These are phyloP conservation scores for Trametes elegans DNA, from an alignment of 768 basidiomycete genomes.

Conservation along the genomic window DNA sequence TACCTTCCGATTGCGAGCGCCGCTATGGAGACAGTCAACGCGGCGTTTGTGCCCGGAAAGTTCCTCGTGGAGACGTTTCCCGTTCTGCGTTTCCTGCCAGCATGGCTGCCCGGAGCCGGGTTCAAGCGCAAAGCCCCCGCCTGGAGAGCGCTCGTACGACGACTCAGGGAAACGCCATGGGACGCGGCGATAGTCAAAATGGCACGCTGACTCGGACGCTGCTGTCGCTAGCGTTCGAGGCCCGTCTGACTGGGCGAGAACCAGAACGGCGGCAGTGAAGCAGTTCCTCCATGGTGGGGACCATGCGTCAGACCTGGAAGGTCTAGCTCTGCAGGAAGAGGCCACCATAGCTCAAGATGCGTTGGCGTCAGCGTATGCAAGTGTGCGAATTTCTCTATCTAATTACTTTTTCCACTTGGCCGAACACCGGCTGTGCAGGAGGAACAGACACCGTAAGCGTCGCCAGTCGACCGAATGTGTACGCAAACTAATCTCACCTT, in stretches of 20 bases:
- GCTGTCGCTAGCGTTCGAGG: no score
- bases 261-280: no score
- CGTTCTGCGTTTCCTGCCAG: slow-evolving; percentile 20
- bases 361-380: not conserved
- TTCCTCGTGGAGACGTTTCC: slow-evolving; percentile 30
- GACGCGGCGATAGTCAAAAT: not conserved
- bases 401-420: not conserved
- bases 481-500: not conserved
- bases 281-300: not conserved
- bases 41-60: slow-evolving; percentile 21
- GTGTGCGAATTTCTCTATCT: not conserved
- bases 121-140: slow-evolving; percentile 17
- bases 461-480: no score
- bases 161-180: slow-evolving; percentile 12
- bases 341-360: not conserved
- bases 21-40: slow-evolving; percentile 1
- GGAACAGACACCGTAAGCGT: slow-evolving; percentile 7
- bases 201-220: not conserved
- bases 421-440: not conserved
- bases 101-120: slow-evolving; percentile 23
- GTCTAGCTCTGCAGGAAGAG: not conserved
- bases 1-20: slow-evolving; percentile 2
- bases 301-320: not conserved
- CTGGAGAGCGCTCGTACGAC: not conserved
- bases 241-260: no score